Base-by-base conservation (phyloP, 306 rosid genomes). In the Pterocarpus santalinus region DNA sequence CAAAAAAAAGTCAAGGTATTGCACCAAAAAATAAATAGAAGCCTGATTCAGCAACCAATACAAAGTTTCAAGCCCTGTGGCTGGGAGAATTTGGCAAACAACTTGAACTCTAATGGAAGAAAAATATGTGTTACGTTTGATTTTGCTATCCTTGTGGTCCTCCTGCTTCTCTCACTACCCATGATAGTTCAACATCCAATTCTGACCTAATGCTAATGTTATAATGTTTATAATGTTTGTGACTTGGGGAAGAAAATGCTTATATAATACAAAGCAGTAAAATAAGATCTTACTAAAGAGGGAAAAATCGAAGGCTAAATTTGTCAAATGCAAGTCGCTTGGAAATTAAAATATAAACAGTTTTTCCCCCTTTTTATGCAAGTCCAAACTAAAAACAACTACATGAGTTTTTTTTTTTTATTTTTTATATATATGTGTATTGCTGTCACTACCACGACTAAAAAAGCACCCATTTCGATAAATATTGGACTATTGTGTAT, bases 171-270 rank as follows among this genome's bases (percentile, higher is more conserved):
- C 63, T 56, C 76, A 15, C 41, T 58, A 3, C 17, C 36, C n/a
- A 43, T 44, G 62, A 60, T 57, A 36, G 33, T 79, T 69, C 62
- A 57, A 60, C 70, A 69, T 69, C 72, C 63, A 35, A 69, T 61
- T 5, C 28, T 57, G 41, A 65, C 52, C 16, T 13, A 44, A 52
- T 22, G 39, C 41, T 53, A 36, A 34, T 34, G 4, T 33, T 36
- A 12, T 38, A 66, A 13, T 14, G 10, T 17, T 15, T 36, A 11
- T 36, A 52, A 22, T 30, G 11, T 76, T 47, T 39, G 44, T 38
- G 13, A 30, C 12, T 61, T 10, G 5, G 33, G n/a, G 47, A 71
- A 71, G 34, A 60, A 60, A 60, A 43, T 61, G 36, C 11, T 61
- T 73, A n/a, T 15, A 9, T n/a, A 1, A 11, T 30, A 44, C 10